These are phyloP conservation scores for Trifolium repens DNA, from an alignment of 306 rosid species.

Conservation along the genomic window DNA sequence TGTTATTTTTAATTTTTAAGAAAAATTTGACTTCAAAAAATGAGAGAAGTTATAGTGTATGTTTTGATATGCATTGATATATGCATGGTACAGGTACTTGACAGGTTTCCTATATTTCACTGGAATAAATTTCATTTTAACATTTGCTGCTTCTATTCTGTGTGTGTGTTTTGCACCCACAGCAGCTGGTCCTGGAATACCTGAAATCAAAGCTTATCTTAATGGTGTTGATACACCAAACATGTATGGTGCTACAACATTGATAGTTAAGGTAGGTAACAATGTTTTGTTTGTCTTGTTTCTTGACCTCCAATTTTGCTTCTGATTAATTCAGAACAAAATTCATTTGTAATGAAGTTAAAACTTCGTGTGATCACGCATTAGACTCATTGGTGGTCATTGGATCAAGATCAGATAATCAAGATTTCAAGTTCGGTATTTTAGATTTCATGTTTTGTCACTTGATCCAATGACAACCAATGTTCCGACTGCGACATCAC, in stretches of 20 bases:
- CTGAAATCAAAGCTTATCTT: slow-evolving; percentile 50
- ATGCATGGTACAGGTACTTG: slow-evolving; percentile 44
- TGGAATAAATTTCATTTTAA: slow-evolving; percentile 37
- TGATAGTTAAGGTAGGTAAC: slow-evolving; percentile 45
- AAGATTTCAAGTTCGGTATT: neutral
- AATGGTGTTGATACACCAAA: slow-evolving; percentile 47
- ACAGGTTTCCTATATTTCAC: slow-evolving; percentile 41
- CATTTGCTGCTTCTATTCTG: slow-evolving; percentile 43
- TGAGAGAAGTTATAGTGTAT: neutral
- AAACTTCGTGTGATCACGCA: neutral
- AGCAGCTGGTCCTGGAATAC: slow-evolving; percentile 51
- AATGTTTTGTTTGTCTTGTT: neutral
- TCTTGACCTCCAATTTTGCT: neutral
- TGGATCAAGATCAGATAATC: neutral
- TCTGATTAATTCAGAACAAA: neutral
- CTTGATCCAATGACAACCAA: neutral
- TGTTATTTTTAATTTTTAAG: neutral
- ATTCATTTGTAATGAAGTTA: neutral
- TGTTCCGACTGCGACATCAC: neutral
- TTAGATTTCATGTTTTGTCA: neutral
- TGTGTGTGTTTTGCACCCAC: slow-evolving; percentile 52
- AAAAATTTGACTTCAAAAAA: neutral
- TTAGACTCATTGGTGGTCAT: neutral
- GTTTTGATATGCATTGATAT: slow-evolving; percentile 6
- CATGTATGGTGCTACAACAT: slow-evolving; percentile 45